These are phyloP conservation scores for Arthrocladium fulminans DNA, from an alignment of 2,329 filamentous ascomycete species.

Conservation along the genomic window DNA sequence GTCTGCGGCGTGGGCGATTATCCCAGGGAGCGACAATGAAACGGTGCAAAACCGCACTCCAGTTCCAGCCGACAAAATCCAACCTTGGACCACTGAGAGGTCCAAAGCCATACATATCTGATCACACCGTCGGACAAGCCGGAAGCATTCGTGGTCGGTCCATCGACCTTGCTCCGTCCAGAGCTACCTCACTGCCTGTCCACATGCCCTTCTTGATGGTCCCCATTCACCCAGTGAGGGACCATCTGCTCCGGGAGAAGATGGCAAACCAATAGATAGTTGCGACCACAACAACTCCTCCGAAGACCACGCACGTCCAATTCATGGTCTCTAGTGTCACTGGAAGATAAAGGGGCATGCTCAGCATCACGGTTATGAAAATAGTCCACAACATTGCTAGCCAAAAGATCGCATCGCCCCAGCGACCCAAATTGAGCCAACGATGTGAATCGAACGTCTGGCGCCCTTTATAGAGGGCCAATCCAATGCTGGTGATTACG, in stretches of 20 bases:
- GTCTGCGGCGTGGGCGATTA: no score
- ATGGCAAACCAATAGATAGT: background rate
- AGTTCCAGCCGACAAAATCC: no score
- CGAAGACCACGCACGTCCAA: conserved; percentile 35
- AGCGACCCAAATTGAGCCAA: background rate
- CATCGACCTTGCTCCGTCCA: no score
- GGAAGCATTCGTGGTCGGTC: no score
- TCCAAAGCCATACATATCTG: no score
- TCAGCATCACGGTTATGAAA: background rate
- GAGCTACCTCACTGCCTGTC: no score
- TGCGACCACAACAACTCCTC: conserved; percentile 25
- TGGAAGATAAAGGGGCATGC: conserved; percentile 9
- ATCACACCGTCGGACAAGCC: no score
- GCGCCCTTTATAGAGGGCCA: background rate
- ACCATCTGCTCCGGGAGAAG: background rate
- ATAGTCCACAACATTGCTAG: background rate
- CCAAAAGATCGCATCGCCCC: background rate
- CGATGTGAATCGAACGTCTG: background rate
- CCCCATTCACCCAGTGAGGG: no score
- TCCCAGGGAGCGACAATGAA: no score
- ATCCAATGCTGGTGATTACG: background rate
- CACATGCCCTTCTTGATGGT: no score
- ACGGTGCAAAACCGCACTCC: no score
- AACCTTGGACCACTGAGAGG: no score
- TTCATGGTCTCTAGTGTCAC: conserved; percentile 31